These are phyloP conservation scores for Prunus dulcis DNA, from an alignment of 306 rosid species.

Conservation along the genomic window DNA sequence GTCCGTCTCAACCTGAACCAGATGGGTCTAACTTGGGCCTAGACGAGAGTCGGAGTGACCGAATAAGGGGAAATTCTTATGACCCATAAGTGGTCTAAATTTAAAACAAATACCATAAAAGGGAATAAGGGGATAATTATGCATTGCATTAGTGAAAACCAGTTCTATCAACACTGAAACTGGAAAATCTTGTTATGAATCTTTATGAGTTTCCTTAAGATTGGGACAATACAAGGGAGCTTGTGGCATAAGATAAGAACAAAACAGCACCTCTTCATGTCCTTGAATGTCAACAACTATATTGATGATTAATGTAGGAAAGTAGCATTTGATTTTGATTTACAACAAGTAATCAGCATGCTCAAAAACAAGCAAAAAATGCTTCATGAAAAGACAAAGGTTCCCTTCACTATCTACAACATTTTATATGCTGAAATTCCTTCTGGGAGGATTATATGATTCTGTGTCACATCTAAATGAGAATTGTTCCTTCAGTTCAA, in stretches of 20 bases:
- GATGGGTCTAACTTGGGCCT: not conserved
- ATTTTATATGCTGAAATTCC: constrained; percentile 6
- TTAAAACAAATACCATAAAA: too few species aligned
- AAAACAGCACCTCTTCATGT: not conserved
- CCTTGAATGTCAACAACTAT: not conserved
- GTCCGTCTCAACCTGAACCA: not conserved
- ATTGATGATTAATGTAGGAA: not conserved
- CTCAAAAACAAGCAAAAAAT: not conserved
- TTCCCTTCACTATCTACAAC: constrained; percentile 17
- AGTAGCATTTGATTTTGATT: not conserved
- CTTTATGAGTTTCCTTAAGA: too few species aligned
- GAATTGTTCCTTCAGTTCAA: constrained; percentile 32
- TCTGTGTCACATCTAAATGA: not conserved
- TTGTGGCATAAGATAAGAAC: not conserved
- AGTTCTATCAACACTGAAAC: too few species aligned
- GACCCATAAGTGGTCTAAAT: not conserved
- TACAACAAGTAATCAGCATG: not conserved
- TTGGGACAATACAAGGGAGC: too few species aligned
- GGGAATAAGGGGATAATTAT: too few species aligned
- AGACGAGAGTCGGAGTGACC: not conserved
- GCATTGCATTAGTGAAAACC: too few species aligned
- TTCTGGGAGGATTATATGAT: constrained; percentile 1
- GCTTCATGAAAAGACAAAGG: constrained; percentile 3
- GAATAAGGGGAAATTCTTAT: not conserved
- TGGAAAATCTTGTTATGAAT: too few species aligned